Conservation (phyloP, 2,329 filamentous ascomycete species). For the Cladophialophora psammophila region DNA sequence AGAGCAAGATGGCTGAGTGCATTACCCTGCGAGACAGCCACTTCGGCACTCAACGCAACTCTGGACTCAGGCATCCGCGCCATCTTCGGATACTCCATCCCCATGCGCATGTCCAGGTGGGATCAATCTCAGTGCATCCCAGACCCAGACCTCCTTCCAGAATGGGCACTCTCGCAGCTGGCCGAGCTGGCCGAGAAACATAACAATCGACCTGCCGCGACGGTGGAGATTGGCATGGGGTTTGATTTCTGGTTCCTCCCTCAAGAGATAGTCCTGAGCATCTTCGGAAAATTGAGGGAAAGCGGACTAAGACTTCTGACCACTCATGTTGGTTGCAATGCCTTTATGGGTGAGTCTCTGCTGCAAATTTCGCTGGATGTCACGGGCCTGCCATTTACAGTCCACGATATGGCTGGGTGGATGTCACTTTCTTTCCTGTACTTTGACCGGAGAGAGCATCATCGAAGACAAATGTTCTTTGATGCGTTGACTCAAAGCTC, state of each 20-base stretch:
- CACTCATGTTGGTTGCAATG: constrained; percentile 41
- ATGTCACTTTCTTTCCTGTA: neutral
- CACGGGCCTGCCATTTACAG: neutral
- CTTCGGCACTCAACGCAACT: constrained; percentile 41
- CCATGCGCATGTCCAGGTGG: constrained; percentile 40
- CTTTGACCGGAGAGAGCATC: no score
- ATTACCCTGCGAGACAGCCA: constrained; percentile 33
- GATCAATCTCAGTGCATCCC: constrained; percentile 33
- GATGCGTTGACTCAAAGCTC: neutral
- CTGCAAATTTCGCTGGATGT: neutral
- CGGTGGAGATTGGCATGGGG: constrained; percentile 43
- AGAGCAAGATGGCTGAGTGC: neutral
- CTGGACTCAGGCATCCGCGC: constrained; percentile 44
- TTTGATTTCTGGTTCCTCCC: constrained; percentile 44
- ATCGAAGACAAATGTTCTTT: neutral
- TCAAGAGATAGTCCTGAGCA: constrained; percentile 38
- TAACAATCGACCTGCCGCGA: constrained; percentile 29
- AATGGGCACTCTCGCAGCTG: constrained; percentile 42
- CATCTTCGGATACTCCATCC: constrained; percentile 42
- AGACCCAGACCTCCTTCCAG: constrained; percentile 36
- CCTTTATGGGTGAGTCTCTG: constrained; percentile 35
- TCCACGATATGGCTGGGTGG: neutral
- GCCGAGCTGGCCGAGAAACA: constrained; percentile 31
- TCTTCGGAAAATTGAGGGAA: constrained; percentile 36
- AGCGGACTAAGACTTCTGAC: constrained; percentile 42